Evolutionary conservation across 306 rosid species (phyloP).

Genomic region (Hylodesmum podocarpum): DNA sequence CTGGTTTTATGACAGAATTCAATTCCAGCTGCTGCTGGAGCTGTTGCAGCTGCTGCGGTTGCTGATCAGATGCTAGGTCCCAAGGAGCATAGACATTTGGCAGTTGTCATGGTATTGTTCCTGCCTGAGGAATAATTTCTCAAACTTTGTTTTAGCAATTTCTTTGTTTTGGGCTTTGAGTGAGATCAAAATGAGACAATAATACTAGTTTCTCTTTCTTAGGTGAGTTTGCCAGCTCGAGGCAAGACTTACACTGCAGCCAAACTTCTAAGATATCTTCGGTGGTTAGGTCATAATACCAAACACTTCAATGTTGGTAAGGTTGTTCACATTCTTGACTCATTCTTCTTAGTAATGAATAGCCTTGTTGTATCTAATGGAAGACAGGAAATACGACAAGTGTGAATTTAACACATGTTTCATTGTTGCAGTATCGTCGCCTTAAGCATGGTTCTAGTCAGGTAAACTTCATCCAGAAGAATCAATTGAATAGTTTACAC

Average conservation of each 20-base stretch:
- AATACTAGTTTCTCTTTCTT: constrained; percentile 31
- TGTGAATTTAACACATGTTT: constrained; percentile 33
- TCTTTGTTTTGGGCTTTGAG: not conserved
- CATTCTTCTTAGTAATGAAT: constrained; percentile 20
- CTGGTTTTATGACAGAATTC: constrained; percentile 61
- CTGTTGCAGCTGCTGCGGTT: constrained; percentile 95
- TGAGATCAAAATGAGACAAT: constrained; percentile 2
- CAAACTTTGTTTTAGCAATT: not conserved
- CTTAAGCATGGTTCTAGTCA: constrained; percentile 91
- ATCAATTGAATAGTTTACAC: constrained; percentile 23
- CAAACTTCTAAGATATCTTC: constrained; percentile 96
- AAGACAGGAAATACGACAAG: constrained; percentile 17
- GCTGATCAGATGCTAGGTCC: constrained; percentile 99
- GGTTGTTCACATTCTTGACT: constrained; percentile 62
- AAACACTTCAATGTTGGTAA: constrained; percentile 99
- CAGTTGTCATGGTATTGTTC: constrained; percentile 82
- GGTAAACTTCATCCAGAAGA: constrained; percentile 49
- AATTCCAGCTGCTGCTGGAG: constrained; percentile 99
- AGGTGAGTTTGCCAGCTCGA: constrained; percentile 99
- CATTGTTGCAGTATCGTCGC: constrained; percentile 86
- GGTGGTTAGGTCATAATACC: constrained; percentile 99
- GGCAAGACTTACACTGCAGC: constrained; percentile 98
- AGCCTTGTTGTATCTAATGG: constrained; percentile 4
- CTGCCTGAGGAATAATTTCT: constrained; percentile 1
- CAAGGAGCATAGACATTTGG: constrained; percentile 92